Evolutionary conservation across 306 rosid genomes (phyloP).

Genomic region (Castanopsis chinensis): DNA sequence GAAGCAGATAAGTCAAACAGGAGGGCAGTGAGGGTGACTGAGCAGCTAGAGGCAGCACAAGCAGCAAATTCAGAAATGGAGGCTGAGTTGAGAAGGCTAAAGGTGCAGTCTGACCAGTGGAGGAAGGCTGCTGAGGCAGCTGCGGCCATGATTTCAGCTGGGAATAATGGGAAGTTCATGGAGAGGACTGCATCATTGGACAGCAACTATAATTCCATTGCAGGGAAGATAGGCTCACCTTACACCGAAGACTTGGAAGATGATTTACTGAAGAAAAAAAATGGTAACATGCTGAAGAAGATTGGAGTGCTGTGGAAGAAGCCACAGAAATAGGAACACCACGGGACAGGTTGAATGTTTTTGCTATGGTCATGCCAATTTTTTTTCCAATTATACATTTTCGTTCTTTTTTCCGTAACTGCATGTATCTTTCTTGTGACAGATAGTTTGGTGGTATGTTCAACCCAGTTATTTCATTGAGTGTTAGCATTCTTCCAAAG

Average conservation of each 20-base stretch:
- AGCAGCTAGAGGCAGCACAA: constrained; percentile 82
- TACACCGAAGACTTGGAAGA: constrained; percentile 67
- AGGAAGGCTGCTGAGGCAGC: constrained; percentile 99
- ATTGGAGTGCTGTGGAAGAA: constrained; percentile 97
- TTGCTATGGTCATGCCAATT: constrained; percentile 9
- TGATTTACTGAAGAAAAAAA: constrained; percentile 81
- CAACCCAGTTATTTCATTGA: constrained; percentile 1
- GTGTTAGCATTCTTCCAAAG: constrained; percentile 5
- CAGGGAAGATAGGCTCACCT: constrained; percentile 53
- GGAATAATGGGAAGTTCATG: constrained; percentile 72
- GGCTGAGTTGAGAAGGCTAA: constrained; percentile 72
- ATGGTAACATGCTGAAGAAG: constrained; percentile 94
- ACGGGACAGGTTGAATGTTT: constrained; percentile 11
- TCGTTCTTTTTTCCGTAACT: not conserved
- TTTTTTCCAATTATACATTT: constrained; percentile 6
- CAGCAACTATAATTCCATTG: constrained; percentile 44
- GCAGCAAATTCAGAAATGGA: constrained; percentile 71
- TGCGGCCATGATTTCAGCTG: constrained; percentile 83
- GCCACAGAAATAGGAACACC: constrained; percentile 62
- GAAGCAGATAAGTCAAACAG: constrained; percentile 67
- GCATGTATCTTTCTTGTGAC: not conserved
- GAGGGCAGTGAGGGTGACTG: constrained; percentile 64
- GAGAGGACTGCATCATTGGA: constrained; percentile 77
- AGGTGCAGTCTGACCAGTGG: constrained; percentile 96
- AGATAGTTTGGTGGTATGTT: not conserved